Evolutionary conservation across 306 rosid species (phyloP).

Genomic region (Citrullus colocynthis): DNA sequence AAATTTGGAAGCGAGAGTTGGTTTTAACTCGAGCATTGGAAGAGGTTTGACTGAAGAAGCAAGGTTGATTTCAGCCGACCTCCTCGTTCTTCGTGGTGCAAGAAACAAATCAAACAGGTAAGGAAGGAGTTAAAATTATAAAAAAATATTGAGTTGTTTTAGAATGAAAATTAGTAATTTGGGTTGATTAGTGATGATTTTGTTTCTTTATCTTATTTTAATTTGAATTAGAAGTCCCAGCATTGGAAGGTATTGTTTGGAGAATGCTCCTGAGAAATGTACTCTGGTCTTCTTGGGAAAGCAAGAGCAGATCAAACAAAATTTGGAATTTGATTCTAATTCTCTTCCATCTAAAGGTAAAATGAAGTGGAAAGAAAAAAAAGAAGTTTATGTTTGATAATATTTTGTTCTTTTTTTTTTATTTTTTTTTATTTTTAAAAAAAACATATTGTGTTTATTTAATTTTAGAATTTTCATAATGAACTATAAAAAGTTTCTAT

Average conservation of each 20-base stretch:
- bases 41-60: constrained; percentile 59
- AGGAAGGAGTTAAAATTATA: not conserved
- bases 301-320: constrained; percentile 15
- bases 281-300: constrained; percentile 46
- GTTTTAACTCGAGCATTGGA: constrained; percentile 43
- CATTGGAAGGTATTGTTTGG: constrained; percentile 49
- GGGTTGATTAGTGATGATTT: not conserved
- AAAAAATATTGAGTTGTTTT: not conserved
- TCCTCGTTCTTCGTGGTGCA: constrained; percentile 58
- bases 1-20: constrained; percentile 79
- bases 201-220: not conserved
- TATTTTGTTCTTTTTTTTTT: not conserved
- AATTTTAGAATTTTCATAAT: no score
- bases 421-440: no score
- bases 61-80: constrained; percentile 48
- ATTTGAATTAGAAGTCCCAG: constrained; percentile 24
- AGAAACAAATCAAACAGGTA: constrained; percentile 47
- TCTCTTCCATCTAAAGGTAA: constrained; percentile 44
- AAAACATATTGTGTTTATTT: no score
- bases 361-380: not conserved
- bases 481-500: no score
- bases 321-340: constrained; percentile 7
- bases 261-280: constrained; percentile 49
- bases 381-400: not conserved
- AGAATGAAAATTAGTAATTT: not conserved